Base-by-base conservation (phyloP, 179 eudicot genomes). In the Pouteria campechiana region DNA sequence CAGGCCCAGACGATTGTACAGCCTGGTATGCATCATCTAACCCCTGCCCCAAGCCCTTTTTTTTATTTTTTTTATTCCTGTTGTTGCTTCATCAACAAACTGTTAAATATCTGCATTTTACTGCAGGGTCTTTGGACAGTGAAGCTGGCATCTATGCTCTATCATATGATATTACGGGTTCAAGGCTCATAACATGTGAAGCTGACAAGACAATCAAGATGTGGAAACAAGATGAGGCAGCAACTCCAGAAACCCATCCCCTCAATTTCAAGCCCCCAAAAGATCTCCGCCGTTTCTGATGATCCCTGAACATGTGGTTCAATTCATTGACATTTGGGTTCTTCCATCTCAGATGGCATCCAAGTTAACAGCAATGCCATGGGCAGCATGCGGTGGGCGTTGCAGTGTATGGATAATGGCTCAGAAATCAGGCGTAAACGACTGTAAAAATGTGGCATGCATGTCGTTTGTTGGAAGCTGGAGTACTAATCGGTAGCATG, bases 151-250 rank as follows among this genome's bases (percentile, higher is more conserved):
- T 90, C 9, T 87, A 82, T 40, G 93, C 94, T 0, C 49, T 69
- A 25, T 73, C 85, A 0, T 86, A 79, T 23, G 98, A 87, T 55
- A 36, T 66, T n/a, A 90, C 96, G 0, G 98, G 98, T 10, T 56
- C 94, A 17, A 70, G 98, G 62, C 76, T 90, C 25, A 68, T 86
- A 21, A 90, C 87, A 7, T 90, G 96, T 44, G 94, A 86, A 68
- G 98, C 98, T 6, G 98, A 90, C 70, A 90, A 90, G 64, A 86
- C 98, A 0, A 90, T 90, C 37, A 90, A 90, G 65, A 90, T 90
- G 98, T 90, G 98, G 96, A 90, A 82, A 65, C 94, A 86, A 59
- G 98, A 90, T 24, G 95, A 82, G 53, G 66, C 49, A 9, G 98
- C 94, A 29, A 90, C 94, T 21, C 92, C 96, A 2, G 96, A 86